phyloP scores from a whole-genome alignment of 768 basidiomycete species.

The Pleurotus platypus region DNA sequence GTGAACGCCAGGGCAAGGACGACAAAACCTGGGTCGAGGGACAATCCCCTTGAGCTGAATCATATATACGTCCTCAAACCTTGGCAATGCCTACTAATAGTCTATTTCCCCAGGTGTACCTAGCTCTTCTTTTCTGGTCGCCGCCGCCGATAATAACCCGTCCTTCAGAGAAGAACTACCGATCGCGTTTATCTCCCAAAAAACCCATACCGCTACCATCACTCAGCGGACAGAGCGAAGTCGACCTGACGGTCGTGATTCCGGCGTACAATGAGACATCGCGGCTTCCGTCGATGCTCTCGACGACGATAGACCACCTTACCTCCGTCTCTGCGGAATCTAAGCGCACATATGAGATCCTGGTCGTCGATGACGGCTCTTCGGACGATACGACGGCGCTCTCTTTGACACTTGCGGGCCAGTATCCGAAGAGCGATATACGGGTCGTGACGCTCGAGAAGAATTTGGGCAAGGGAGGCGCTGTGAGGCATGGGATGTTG shows the following conservation, averaged over 20 bases:
- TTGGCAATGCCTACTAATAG: constrained; percentile 7
- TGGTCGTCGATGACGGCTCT: constrained; percentile 91
- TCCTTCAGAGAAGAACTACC: constrained; percentile 69
- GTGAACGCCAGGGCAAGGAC: constrained; percentile 62
- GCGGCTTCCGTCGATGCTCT: constrained; percentile 85
- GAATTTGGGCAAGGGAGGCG: constrained; percentile 92
- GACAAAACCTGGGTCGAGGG: constrained; percentile 52
- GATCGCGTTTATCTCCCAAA: constrained; percentile 48
- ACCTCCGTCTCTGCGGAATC: constrained; percentile 27
- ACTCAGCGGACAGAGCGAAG: constrained; percentile 50
- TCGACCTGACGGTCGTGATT: constrained; percentile 79
- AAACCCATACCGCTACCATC: constrained; percentile 54
- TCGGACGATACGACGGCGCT: constrained; percentile 66
- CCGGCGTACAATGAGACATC: constrained; percentile 90
- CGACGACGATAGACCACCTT: constrained; percentile 67
- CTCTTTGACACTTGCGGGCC: constrained; percentile 61
- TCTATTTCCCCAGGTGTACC: constrained; percentile 52
- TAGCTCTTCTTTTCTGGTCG: constrained; percentile 69
- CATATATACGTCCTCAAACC: too few species aligned
- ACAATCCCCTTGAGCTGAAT: constrained; percentile 35
- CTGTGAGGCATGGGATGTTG: constrained; percentile 89
- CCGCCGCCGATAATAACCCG: constrained; percentile 61
- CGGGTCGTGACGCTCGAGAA: constrained; percentile 72
- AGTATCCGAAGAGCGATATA: constrained; percentile 58
- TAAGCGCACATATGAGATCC: constrained; percentile 67